Percentiles rank a stretch among this genome's conserved stretches.
Conservation (phyloP, 768 basidiomycete genomes). For the Mycena latifolia region DNA sequence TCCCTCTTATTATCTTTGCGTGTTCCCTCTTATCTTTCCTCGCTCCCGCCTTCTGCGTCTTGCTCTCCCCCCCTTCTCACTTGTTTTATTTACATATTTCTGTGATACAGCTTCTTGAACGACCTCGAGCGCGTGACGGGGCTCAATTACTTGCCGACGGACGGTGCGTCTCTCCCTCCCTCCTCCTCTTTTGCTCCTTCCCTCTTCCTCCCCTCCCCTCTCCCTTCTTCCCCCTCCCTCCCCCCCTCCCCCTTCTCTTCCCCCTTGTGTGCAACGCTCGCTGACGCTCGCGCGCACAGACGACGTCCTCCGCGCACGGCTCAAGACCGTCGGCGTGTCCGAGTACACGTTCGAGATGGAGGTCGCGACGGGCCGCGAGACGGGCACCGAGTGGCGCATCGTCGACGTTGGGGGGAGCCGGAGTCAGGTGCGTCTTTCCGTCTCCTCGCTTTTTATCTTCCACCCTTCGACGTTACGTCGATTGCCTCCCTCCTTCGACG, state of each 20-base stretch:
- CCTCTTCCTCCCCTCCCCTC: too few species aligned
- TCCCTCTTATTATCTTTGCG: too few species aligned
- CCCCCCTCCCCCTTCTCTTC: background rate
- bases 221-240: too few species aligned
- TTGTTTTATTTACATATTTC: background rate
- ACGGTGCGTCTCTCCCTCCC: slow-evolving; percentile 57
- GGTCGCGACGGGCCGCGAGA: slow-evolving; percentile 60
- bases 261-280: too few species aligned
- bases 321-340: slow-evolving; percentile 84
- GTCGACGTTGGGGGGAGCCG: slow-evolving; percentile 85
- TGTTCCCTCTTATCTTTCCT: too few species aligned
- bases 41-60: too few species aligned
- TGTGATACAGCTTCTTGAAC: slow-evolving; percentile 70
- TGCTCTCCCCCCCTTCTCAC: background rate
- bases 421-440: slow-evolving; percentile 63
- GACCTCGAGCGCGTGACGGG: slow-evolving; percentile 75
- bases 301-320: slow-evolving; percentile 80
- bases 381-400: slow-evolving; percentile 79
- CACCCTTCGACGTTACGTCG: too few species aligned
- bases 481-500: too few species aligned
- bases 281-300: too few species aligned
- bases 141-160: slow-evolving; percentile 73
- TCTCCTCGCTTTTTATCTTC: background rate
- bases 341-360: slow-evolving; percentile 88
- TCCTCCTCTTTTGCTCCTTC: too few species aligned